These are phyloP conservation scores for Chrysanthemum lavandulifolium DNA, from an alignment of 129 eudicot species.

Conservation along the genomic window DNA sequence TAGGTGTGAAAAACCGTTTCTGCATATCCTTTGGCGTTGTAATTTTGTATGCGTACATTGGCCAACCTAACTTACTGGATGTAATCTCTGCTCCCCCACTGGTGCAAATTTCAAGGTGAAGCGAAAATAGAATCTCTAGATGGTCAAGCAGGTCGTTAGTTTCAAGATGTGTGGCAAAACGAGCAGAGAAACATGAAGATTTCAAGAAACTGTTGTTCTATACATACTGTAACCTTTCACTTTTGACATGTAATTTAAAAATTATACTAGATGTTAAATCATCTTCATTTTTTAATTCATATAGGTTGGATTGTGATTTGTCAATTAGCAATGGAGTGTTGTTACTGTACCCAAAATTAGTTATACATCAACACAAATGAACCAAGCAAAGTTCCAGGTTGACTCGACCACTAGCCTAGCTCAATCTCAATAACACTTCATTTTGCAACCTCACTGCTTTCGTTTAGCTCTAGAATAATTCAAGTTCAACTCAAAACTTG, in stretches of 20 bases:
- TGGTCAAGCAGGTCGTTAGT: neutral
- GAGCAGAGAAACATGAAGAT: neutral
- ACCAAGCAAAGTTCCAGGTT: no score
- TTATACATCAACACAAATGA: neutral
- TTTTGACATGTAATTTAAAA: slow-evolving; percentile 8
- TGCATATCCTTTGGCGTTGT: slow-evolving; percentile 11
- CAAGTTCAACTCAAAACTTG: no score
- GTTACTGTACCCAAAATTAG: neutral
- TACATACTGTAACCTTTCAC: neutral
- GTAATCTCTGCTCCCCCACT: neutral
- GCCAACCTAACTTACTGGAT: slow-evolving; percentile 14
- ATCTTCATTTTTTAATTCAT: slow-evolving; percentile 11
- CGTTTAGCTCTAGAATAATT: no score
- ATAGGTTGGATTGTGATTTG: neutral
- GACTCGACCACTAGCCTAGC: no score
- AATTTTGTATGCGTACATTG: neutral
- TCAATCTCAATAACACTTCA: no score
- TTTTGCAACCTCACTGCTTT: no score
- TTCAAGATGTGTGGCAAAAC: neutral
- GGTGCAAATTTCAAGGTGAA: slow-evolving; percentile 13
- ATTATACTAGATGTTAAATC: neutral
- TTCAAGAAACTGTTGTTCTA: neutral
- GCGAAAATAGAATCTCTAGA: neutral
- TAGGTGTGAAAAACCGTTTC: slow-evolving; percentile 8
- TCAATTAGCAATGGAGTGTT: neutral